Base-by-base conservation (phyloP, 2,329 filamentous ascomycete species). In the Fusarium paranaense region DNA sequence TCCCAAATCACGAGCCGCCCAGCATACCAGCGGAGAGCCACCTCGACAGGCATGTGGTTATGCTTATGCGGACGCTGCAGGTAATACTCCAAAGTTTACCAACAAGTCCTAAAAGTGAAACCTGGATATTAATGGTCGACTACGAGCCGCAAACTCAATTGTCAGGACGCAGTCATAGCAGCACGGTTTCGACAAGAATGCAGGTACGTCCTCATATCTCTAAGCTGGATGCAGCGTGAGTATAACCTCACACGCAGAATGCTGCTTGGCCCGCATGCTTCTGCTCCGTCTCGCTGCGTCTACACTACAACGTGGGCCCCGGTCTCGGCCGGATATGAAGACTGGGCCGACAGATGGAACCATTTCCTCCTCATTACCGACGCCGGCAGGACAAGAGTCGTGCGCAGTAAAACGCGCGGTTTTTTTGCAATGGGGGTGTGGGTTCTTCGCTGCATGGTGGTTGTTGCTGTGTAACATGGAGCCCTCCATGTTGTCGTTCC, bases 321-420 rank as follows among this genome's bases (percentile, higher is more conserved):
- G 69, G 72, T 74, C 72, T 75, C 72, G 72, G 72, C 72, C 69
- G 72, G 72, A 70, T 74, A 57, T 72, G 69, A 66, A 58, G 33
- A 74, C 72, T 74, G 58, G 52, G n/a, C 65, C 65, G 72, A 72
- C 59, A 62, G 58, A 54, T 74, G 70, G 59, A 69, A 40, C 69
- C 62, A 74, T 66, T 67, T 45, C 58, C 45, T 54, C 42, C 59
- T 71, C 59, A 20, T 73, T 70, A 20, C 62, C 50, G 50, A 64
- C 50, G 37, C 50, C 37, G 50, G 20, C 62, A 45, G 27, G 27
- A 54, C 30, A 18, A 20, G 35, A 64, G 37, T 32, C 35, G 38
- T 59, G 37, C 9, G 35, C 14, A 37, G 35, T 45, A 59, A 60
- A 59, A 62, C 71, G 72, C 72, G 72, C 45, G 72, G 65, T 72